Base-by-base conservation (phyloP, 1,139 yeast genomes). In the Wickerhamiella infanticola region DNA sequence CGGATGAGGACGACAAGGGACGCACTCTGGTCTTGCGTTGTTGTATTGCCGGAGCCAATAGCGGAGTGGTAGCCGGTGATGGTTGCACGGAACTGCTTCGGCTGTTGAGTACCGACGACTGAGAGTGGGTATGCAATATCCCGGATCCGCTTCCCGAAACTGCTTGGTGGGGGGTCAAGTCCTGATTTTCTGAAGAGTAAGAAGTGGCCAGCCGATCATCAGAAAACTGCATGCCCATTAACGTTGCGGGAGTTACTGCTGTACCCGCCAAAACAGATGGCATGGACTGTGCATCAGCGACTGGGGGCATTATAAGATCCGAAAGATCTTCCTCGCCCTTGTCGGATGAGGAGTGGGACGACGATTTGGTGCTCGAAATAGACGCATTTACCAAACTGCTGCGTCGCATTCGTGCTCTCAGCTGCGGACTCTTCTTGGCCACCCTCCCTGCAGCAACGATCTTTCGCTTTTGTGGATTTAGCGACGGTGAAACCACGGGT, bases 221-320 rank as follows among this genome's bases (percentile, higher is more conserved):
- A 18, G 18, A 18, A 29, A 29, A 29, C 11, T 29, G 33, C 2
- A 39, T 27, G 13, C 27, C 27, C 41, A 39, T 39, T 3, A 39
- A 35, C 24, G 41, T 39, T 35, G 41, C 41, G 11, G 41, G 41
- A 2, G 41, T 39, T 25, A 25, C 41, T n/a, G 35, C 36, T 7
- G 35, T n/a, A 3, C 36, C 36, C 35, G 9, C 25, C 24, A 25
- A 4, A 29, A 25, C 25, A 11, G 25, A 11, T 5, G 29, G 26
- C 26, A 18, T 11, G 11, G 23, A 11, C 37, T 35, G 37, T 9
- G 24, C 9, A 9, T 13, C 37, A 35, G 25, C 41, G 13, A 7
- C 41, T 3, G 41, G 41, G 13, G 35, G 41, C 36, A 39, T 27
- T 8, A 25, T n/a, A 7, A 29, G 24, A 6, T 39, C 41, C 13